Percentiles rank a stretch among this genome's conserved stretches.
Evolutionary conservation across 1,284 basidiomycete genomes (phyloP).

Genomic region (Pterula multifida): DNA sequence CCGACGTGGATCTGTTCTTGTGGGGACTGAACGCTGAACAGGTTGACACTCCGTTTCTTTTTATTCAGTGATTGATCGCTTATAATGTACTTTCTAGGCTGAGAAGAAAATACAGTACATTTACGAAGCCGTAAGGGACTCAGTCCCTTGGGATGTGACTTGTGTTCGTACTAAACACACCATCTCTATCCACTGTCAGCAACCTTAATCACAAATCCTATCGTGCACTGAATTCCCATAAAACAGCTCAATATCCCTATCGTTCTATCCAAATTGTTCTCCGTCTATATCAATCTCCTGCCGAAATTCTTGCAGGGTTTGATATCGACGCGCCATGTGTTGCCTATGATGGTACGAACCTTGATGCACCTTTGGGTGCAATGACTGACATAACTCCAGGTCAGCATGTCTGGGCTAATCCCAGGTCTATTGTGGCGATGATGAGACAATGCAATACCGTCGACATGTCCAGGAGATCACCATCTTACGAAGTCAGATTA

Average conservation of each 20-base stretch:
- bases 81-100: slow-evolving; percentile 32
- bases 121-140: slow-evolving; percentile 48
- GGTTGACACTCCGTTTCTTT: no score
- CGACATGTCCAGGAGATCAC: slow-evolving; percentile 44
- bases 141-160: slow-evolving; percentile 52
- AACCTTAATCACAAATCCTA: background rate
- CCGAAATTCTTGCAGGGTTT: slow-evolving; percentile 50
- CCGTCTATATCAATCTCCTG: slow-evolving; percentile 42
- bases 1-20: slow-evolving; percentile 52
- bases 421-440: slow-evolving; percentile 40
- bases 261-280: slow-evolving; percentile 46
- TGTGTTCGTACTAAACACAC: slow-evolving; percentile 53
- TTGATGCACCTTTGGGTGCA: background rate
- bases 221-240: background rate
- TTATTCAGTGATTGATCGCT: background rate
- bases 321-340: slow-evolving; percentile 50
- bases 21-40: slow-evolving; percentile 43
- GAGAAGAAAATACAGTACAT: slow-evolving; percentile 44
- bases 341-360: slow-evolving; percentile 32
- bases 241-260: slow-evolving; percentile 45
- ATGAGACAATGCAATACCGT: slow-evolving; percentile 51
- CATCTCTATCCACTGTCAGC: slow-evolving; percentile 45
- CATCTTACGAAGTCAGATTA: slow-evolving; percentile 50
- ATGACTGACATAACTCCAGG: slow-evolving; percentile 14
- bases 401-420: slow-evolving; percentile 40